A percentile compares a stretch with the other conserved stretches of the same genome.
These are phyloP conservation scores for Leishmania guyanensis DNA, from an alignment of 208 protist genomes.

Conservation along the genomic window DNA sequence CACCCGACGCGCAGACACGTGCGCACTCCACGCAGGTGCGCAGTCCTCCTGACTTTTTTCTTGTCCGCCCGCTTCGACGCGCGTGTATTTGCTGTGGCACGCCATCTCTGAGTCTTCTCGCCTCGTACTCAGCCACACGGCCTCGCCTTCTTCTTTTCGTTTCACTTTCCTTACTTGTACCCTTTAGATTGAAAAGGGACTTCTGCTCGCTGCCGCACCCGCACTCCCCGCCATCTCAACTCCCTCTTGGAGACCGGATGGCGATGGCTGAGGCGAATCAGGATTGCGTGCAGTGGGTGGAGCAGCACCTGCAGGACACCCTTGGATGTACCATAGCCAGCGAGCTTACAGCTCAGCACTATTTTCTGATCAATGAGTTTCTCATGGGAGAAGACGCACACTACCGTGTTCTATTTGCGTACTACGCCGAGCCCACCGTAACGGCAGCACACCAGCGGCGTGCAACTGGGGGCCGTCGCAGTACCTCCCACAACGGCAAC, in stretches of 20 bases:
- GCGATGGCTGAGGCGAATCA: slow-evolving; percentile 70
- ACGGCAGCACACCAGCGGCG: slow-evolving; percentile 1
- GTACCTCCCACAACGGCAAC: background rate
- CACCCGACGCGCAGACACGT: background rate
- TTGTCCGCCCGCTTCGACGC: background rate
- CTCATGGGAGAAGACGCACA: slow-evolving; percentile 80
- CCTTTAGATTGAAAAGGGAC: background rate
- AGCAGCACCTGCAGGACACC: slow-evolving; percentile 60
- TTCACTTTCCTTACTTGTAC: background rate
- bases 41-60: background rate
- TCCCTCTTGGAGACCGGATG: background rate
- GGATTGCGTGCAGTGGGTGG: slow-evolving; percentile 82
- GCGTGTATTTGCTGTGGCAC: background rate
- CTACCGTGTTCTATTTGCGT: slow-evolving; percentile 71
- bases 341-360: slow-evolving; percentile 54
- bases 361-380: slow-evolving; percentile 77
- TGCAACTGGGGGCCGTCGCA: background rate
- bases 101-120: background rate
- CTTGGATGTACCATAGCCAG: slow-evolving; percentile 44
- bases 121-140: background rate
- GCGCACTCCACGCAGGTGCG: background rate
- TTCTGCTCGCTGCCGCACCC: background rate
- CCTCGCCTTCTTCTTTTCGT: background rate
- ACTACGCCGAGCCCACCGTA: slow-evolving; percentile 45
- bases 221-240: background rate